Evolutionary conservation across 1,139 yeast species (phyloP).

Genomic region (Suhomyces wounanorum): DNA sequence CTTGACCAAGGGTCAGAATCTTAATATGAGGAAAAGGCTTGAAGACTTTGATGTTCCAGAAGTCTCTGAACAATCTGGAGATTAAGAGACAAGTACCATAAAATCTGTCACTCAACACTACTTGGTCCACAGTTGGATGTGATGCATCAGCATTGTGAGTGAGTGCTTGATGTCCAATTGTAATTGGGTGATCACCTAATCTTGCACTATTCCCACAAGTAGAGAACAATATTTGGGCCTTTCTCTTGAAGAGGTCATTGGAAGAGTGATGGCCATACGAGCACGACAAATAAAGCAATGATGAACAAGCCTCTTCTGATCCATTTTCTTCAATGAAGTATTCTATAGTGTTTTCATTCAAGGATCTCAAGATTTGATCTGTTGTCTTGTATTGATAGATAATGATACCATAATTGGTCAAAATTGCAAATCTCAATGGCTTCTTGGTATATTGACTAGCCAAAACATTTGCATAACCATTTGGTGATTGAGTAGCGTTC

Average conservation of each 20-base stretch:
- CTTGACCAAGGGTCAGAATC: conserved; percentile 30
- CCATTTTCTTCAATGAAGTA: conserved; percentile 53
- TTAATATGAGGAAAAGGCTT: conserved; percentile 47
- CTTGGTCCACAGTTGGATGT: conserved; percentile 61
- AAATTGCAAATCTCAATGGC: conserved; percentile 71
- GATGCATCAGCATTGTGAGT: conserved; percentile 13
- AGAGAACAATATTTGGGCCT: conserved; percentile 54
- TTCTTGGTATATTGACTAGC: conserved; percentile 77
- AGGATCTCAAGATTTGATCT: conserved; percentile 69
- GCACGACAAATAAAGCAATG: conserved; percentile 81
- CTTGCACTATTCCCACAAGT: conserved; percentile 59
- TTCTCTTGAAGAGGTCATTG: conserved; percentile 48
- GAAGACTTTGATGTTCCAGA: conserved; percentile 78
- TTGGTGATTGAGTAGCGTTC: conserved; percentile 71
- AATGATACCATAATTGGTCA: conserved; percentile 78
- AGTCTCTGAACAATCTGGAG: conserved; percentile 72
- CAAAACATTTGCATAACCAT: conserved; percentile 78
- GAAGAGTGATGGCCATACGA: conserved; percentile 58
- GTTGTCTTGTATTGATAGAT: conserved; percentile 79
- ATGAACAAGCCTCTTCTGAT: conserved; percentile 78
- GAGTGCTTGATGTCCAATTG: conserved; percentile 10
- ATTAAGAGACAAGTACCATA: conserved; percentile 86
- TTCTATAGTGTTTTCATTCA: conserved; percentile 59
- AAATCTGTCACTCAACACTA: conserved; percentile 85
- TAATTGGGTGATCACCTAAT: conserved; percentile 31